Base-by-base conservation (phyloP, 2,329 filamentous ascomycete species). In the Curvularia hawaiiensis region DNA sequence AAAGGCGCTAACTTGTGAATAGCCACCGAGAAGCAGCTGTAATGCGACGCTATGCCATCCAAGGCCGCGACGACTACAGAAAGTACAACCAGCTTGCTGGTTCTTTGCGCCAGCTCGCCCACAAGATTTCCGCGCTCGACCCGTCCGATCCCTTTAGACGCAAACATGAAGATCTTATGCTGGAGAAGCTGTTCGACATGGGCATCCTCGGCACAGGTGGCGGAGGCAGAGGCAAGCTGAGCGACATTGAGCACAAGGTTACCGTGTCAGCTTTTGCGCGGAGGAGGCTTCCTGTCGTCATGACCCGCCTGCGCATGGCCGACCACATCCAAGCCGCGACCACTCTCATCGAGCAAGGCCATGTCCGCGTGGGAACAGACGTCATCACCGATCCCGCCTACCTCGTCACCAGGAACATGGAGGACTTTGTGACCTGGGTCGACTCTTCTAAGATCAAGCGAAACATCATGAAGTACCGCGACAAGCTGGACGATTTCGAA, bases 371-470 rank as follows among this genome's bases (percentile, higher is more conserved):
- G 1, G 94, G 94, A 12, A 93, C 92, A 0, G 92, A 97, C 72
- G 90, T 93, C 1, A 85, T 97, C 26, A 96, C 91, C 2, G 94
- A 98, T 74, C 88, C 92, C 28, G 93, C 92, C 0, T 97, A 92
- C 70, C 78, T 97, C 52, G 92, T 98, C 8, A 95, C 91, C 47
- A 79, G 93, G 64, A 90, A 87, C 60, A 91, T 96, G 84, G 94
- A 98, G 79, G 94, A 98, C 79, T 97, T 96, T 75, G 90, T 98
- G 18, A 97, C 94, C 0, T 98, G 94, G 94, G 89, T 94, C 10
- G 91, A 96, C 70, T 92, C 91, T 59, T 96, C 91, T 78, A 97
- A 97, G 90, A 93, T 98, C 77, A 97, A 96, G 89, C 86, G 90
- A 74, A 95, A 92, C 74, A 96, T 97, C 63, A 88, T 97, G 86